These are phyloP conservation scores for Terfezia claveryi DNA, from an alignment of 495 filamentous ascomycete genomes.

Conservation along the genomic window DNA sequence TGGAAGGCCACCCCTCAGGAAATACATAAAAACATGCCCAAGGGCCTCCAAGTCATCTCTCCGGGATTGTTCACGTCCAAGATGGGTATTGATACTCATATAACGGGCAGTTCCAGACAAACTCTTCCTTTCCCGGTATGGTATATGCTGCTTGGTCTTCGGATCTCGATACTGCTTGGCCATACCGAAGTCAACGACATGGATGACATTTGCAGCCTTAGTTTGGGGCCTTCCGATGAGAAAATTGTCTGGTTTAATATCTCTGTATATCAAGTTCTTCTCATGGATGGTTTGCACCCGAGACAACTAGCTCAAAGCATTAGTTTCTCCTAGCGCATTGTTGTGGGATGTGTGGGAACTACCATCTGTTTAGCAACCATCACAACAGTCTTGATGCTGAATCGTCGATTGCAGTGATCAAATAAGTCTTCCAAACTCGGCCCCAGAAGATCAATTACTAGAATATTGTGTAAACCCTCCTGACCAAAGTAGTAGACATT, in stretches of 20 bases:
- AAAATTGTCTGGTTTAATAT: slow-evolving; percentile 99
- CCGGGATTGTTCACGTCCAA: slow-evolving; percentile 88
- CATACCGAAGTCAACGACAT: slow-evolving; percentile 99
- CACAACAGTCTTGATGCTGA: slow-evolving; percentile 90
- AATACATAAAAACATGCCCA: slow-evolving; percentile 99
- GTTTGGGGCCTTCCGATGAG: slow-evolving; percentile 83
- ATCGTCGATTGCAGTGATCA: slow-evolving; percentile 88
- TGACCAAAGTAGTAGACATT: slow-evolving; percentile 99
- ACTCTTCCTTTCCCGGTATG: slow-evolving; percentile 93
- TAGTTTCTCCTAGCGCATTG: slow-evolving; percentile 2
- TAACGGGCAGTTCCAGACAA: slow-evolving; percentile 92
- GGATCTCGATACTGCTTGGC: slow-evolving; percentile 98
- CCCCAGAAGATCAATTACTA: slow-evolving; percentile 93
- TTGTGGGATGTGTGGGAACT: slow-evolving; percentile 12
- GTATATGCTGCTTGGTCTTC: slow-evolving; percentile 98
- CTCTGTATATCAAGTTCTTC: slow-evolving; percentile 97
- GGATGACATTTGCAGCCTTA: slow-evolving; percentile 91
- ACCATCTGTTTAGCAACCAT: slow-evolving; percentile 99
- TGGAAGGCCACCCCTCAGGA: slow-evolving; percentile 80
- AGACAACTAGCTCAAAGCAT: slow-evolving; percentile 41
- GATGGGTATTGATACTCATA: slow-evolving; percentile 99
- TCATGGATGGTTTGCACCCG: slow-evolving; percentile 98
- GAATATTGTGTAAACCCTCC: slow-evolving; percentile 96
- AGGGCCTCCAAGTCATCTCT: slow-evolving; percentile 90
- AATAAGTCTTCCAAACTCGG: slow-evolving; percentile 95